Evolutionary conservation across 1,284 basidiomycete species (phyloP).

Genomic region (Cryptococcus sp.): DNA sequence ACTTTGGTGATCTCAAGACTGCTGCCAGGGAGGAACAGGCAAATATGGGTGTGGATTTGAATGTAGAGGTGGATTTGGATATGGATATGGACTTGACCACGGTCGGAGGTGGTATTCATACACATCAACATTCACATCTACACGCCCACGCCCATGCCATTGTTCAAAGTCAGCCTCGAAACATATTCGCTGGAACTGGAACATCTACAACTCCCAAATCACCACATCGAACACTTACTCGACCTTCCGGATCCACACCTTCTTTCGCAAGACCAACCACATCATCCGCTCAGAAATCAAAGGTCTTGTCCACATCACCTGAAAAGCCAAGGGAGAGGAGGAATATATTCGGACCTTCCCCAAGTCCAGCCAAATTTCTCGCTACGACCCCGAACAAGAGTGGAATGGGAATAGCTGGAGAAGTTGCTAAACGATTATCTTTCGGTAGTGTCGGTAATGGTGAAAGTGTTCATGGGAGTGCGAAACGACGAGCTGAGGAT

Average conservation of each 20-base stretch:
- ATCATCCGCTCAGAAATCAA: slow-evolving; percentile 27
- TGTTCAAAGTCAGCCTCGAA: slow-evolving; percentile 15
- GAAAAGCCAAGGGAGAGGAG: slow-evolving; percentile 21
- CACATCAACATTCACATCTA: not conserved
- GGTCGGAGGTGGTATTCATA: slow-evolving; percentile 33
- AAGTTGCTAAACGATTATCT: slow-evolving; percentile 36
- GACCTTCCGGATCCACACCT: slow-evolving; percentile 23
- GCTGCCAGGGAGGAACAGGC: slow-evolving; percentile 6
- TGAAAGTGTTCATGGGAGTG: slow-evolving; percentile 3
- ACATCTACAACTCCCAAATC: not conserved
- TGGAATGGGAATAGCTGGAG: slow-evolving; percentile 29
- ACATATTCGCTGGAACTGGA: slow-evolving; percentile 2
- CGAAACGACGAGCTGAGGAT: slow-evolving; percentile 15
- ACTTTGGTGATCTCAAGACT: slow-evolving; percentile 13
- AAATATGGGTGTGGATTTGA: slow-evolving; percentile 9
- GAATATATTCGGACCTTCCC: slow-evolving; percentile 41
- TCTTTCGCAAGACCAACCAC: slow-evolving; percentile 41
- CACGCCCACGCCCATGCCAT: not conserved
- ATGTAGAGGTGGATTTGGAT: slow-evolving; percentile 15
- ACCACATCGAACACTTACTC: slow-evolving; percentile 5
- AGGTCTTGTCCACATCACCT: slow-evolving; percentile 2
- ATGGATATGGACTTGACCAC: slow-evolving; percentile 39
- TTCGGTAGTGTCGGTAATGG: slow-evolving; percentile 22
- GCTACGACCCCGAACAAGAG: slow-evolving; percentile 23
- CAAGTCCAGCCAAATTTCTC: slow-evolving; percentile 24